Conservation (phyloP, 2,329 filamentous ascomycete genomes). For the Neofusicoccum kwambonambiense region DNA sequence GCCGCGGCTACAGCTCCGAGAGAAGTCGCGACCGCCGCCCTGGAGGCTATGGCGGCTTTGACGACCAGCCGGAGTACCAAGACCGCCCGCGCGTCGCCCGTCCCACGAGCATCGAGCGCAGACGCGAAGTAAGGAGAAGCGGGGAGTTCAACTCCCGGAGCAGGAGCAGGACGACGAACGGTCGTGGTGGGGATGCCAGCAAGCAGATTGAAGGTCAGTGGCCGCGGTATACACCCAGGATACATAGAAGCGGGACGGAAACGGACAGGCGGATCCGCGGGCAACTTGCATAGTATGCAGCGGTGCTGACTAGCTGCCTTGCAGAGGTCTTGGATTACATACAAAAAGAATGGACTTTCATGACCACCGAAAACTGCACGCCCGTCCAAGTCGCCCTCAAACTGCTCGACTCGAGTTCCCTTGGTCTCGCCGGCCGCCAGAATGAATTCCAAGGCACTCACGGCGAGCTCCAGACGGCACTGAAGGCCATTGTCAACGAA, state of each 20-base stretch:
- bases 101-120: slow-evolving; percentile 44
- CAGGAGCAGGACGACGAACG: not conserved
- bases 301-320: slow-evolving; percentile 17
- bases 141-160: slow-evolving; percentile 24
- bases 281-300: not conserved
- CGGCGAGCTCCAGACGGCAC: slow-evolving; percentile 81
- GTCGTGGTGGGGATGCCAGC: slow-evolving; percentile 20
- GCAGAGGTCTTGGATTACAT: slow-evolving; percentile 74
- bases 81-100: slow-evolving; percentile 33
- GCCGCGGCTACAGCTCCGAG: slow-evolving; percentile 21
- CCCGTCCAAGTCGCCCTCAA: slow-evolving; percentile 94
- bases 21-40: slow-evolving; percentile 33
- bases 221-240: not conserved
- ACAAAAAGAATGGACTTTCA: slow-evolving; percentile 84
- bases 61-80: slow-evolving; percentile 9
- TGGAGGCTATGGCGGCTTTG: slow-evolving; percentile 40
- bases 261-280: not conserved
- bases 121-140: slow-evolving; percentile 41
- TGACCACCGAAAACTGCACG: slow-evolving; percentile 84
- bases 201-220: slow-evolving; percentile 38
- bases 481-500: slow-evolving; percentile 96
- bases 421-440: slow-evolving; percentile 88
- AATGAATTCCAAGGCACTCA: slow-evolving; percentile 81
- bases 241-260: not conserved
- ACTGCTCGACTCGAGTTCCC: slow-evolving; percentile 88